Base-by-base conservation (phyloP, 371 early-diverging fungal genomes). In the Mycotypha africana region DNA sequence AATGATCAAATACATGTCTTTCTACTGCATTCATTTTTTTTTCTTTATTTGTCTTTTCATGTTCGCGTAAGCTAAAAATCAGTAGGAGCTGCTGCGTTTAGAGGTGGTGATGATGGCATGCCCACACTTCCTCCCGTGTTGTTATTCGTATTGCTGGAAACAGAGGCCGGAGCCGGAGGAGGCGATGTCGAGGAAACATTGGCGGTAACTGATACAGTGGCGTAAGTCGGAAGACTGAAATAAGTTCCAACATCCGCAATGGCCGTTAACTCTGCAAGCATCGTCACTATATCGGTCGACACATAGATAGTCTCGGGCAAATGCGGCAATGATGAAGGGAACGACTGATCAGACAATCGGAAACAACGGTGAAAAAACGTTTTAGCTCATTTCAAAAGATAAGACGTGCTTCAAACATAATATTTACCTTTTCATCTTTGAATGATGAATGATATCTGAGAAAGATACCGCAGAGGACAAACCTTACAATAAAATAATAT, bases 401-500 rank as follows among this genome's bases (percentile, higher is more conserved):
- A n/a, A 35, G 11, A 11, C 22, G 42, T 5, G 11, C 1, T 34
- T 11, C 37, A 28, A 28, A 34, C 16, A 20, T 20, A 21, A 2
- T 10, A 32, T 31, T 49, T 70, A 79, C 82, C 78, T 78, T 80
- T 57, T 79, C 77, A 24, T 82, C 77, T 28, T 76, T 74, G 32
- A 83, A 83, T 5, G 71, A 67, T 2, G 69, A 69, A 47, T 83
- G 84, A 6, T 66, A 73, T 26, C 74, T 70, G 28, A 95, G 61
- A 26, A 93, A 64, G 5, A 78, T 73, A 35, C 78, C 70, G 56
- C 86, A 87, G 2, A 95, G 39, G 1, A 91, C 84, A 65, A 86
- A 92, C 7, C 95, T 84, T 14, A 88, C 82, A 42, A 92, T 75
- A 51, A 95, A 86, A 52, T 87, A 88, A 34, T 89, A 76, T 53